phyloP scores from a whole-genome alignment of 2,329 filamentous ascomycete genomes.

The Aspergillus spinulosporus region DNA sequence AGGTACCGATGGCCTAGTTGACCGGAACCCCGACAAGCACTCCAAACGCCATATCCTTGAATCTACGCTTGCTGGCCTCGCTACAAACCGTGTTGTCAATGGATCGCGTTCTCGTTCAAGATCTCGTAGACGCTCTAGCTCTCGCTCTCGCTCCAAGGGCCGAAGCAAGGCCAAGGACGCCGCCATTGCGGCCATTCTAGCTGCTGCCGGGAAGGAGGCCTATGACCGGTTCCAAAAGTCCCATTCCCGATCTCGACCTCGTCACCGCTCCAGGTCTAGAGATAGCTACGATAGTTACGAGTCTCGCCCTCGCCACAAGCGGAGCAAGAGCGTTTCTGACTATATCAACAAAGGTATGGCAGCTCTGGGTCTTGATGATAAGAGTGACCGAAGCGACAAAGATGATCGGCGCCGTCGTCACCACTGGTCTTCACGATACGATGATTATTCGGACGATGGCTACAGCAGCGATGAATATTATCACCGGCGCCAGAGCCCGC shows the following conservation, averaged over 20 bases:
- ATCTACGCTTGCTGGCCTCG: conserved; percentile 83
- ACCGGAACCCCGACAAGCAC: conserved; percentile 69
- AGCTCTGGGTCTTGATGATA: conserved; percentile 41
- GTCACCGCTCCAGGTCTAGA: conserved; percentile 50
- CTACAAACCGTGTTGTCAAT: conserved; percentile 82
- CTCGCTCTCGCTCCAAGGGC: conserved; percentile 48
- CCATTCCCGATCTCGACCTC: conserved; percentile 36
- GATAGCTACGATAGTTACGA: conserved; percentile 50
- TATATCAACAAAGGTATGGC: conserved; percentile 48
- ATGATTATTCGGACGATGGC: conserved; percentile 44
- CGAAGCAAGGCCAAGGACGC: conserved; percentile 44
- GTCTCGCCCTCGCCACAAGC: conserved; percentile 44
- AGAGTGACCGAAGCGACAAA: conserved; percentile 31
- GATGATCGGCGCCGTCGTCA: conserved; percentile 34
- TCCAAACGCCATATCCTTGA: conserved; percentile 78
- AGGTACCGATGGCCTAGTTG: conserved; percentile 75
- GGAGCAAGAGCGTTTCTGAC: conserved; percentile 49
- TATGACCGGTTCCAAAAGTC: conserved; percentile 46
- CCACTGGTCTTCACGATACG: conserved; percentile 33
- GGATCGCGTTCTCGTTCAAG: conserved; percentile 73
- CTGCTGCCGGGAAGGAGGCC: conserved; percentile 50
- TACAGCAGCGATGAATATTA: conserved; percentile 36
- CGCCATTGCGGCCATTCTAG: conserved; percentile 46
- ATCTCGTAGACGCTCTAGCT: conserved; percentile 64
- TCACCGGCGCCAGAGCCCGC: conserved; percentile 30